Base-by-base conservation (phyloP, 1,284 basidiomycete species). In the Omphalotus olearius region DNA sequence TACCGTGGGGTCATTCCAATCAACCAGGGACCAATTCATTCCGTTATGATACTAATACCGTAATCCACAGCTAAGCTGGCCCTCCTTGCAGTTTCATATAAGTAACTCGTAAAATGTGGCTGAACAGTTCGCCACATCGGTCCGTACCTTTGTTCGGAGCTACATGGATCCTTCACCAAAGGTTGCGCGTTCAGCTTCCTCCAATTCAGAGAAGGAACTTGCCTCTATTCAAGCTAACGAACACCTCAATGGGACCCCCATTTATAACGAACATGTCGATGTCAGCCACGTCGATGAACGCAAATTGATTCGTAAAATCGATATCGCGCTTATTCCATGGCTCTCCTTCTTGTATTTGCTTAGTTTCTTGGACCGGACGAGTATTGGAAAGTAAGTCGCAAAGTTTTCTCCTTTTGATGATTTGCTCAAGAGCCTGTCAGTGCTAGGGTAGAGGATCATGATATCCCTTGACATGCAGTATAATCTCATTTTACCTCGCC, bases 301-400 rank as follows among this genome's bases (percentile, higher is more conserved):
- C 47, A 82, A 79, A 62, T 64, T 88, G 48, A 60, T 88, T 54
- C 72, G 83, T 57, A 88, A 84, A 65, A 72, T 88, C 38, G 85
- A 88, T 65, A 62, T 74, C 53, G 73, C 76, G 16, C 73, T 86
- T 53, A 73, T 86, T 39, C 84, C 85, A 11, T 87, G 83, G 83
- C 62, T 86, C 45, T 79, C 83, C 16, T 75, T 91, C 54, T 66
- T 91, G 55, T 91, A 90, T 66, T 72, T 91, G 35, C 70, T 91
- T 41, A 84, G 83, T 57, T 87, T 87, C 67, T 66, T 85, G 45
- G 90, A 92, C 67, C 79, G 90, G 52, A 85, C 87, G 38, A 88
- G 85, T 59, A 88, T 92, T 58, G 90, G 88, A 63, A 91, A 91
- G 75, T 76, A 53, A 60, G 74, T 62, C 28, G 33, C 45, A 9